Evolutionary conservation across 2,329 filamentous ascomycete species (phyloP), one percentile per base, ranked within the genome.

Genomic region (Aspergillus fructus): DNA sequence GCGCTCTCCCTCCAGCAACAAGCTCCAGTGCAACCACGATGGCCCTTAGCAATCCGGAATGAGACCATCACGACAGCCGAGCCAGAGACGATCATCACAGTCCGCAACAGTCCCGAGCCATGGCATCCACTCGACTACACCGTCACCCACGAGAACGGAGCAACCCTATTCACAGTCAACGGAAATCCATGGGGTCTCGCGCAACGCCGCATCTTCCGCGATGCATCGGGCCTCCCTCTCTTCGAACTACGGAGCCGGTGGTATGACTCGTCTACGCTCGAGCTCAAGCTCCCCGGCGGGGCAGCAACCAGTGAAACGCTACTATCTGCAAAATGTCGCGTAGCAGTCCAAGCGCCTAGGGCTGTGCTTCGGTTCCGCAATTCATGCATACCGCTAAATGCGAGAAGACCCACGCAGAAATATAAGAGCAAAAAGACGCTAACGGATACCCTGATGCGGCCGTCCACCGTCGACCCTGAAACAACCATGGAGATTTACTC

Each of bases 51-150:
- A 34, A 55, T 64, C 46, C 60, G 62, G 12, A 51, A 52, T 19
- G 59, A 64, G 9, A 49, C 17, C 21, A 55, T 64, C 46, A 39
- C 62, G 1, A 55, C 34, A 11, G 33, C 39, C 13, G 55, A 53
- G 21, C 42, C 43, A 13, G 43, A 60, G 12, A 52, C 57, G 2
- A 21, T 52, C 9, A 43, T 64, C 5, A 58, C 43, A 4, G 48
- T 64, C 9, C 53, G 43, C 21, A 64, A 62, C 34, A 42, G 42
- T 5, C 58, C 62, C 4, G 59, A 62, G 17, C 62, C 62, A 30
- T 64, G 62, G 62, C 62, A 64, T 24, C 27, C 56, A 2, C 59
- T 64, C n/a, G 55, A 64, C 48, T 64, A 64, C 48, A 53, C 43
- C 3, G 48, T 64, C 19, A 24, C 53, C 4, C 19, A 54, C 11